Evolutionary conservation across 345 rosid species (phyloP).

Genomic region (Rubroshorea leprosula): DNA sequence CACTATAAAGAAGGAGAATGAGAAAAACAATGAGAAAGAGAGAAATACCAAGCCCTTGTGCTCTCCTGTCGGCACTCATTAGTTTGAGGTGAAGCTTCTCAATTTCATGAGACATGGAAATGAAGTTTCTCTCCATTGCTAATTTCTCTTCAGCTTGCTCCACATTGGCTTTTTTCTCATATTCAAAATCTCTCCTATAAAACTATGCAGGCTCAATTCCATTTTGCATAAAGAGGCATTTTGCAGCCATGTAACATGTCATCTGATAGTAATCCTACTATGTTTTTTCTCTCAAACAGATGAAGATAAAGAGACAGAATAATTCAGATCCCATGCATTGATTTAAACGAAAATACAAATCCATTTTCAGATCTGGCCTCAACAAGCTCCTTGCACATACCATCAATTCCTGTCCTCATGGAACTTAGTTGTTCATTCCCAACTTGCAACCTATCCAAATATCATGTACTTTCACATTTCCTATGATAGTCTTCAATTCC

Average conservation of each 20-base stretch:
- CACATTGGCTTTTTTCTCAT: constrained; percentile 20
- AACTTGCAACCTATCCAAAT: constrained; percentile 15
- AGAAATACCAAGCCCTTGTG: constrained; percentile 17
- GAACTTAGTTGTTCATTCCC: constrained; percentile 21
- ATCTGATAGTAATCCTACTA: not conserved
- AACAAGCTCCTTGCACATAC: constrained; percentile 18
- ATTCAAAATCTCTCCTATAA: constrained; percentile 24
- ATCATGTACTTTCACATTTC: not conserved
- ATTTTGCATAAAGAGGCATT: constrained; percentile 4
- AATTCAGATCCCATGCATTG: not conserved
- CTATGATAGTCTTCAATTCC: too few species aligned
- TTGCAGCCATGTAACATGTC: not conserved
- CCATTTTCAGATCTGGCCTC: constrained; percentile 27
- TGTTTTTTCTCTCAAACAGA: not conserved
- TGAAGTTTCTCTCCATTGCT: constrained; percentile 24
- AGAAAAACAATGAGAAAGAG: not conserved
- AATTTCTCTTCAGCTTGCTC: constrained; percentile 20
- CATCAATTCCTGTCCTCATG: constrained; percentile 20
- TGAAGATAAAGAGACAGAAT: not conserved
- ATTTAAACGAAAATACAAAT: not conserved
- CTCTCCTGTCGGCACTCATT: constrained; percentile 15
- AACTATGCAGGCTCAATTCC: not conserved
- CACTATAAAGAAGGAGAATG: not conserved
- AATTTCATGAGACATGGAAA: constrained; percentile 25
- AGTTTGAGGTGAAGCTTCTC: constrained; percentile 23